These are phyloP conservation scores for Debaryomyces nepalensis DNA, from an alignment of 1,139 yeast species.

Conservation along the genomic window DNA sequence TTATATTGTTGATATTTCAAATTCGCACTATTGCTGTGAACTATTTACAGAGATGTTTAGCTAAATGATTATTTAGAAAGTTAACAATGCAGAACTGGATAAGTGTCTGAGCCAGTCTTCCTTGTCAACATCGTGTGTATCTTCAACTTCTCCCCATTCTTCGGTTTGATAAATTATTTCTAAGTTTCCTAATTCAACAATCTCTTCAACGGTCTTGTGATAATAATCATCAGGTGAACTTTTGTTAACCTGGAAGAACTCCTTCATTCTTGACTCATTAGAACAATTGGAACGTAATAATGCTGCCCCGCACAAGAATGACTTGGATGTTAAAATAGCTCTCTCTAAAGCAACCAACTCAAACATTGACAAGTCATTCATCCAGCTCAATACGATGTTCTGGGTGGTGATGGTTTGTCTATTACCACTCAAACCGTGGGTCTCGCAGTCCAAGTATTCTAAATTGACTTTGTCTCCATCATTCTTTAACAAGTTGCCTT, in stretches of 20 bases:
- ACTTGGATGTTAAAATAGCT: conserved; percentile 82
- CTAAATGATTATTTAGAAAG: conserved; percentile 5
- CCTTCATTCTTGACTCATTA: conserved; percentile 25
- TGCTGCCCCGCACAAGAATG: conserved; percentile 76
- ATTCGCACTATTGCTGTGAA: conserved; percentile 11
- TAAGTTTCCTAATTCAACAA: conserved; percentile 76
- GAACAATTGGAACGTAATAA: conserved; percentile 44
- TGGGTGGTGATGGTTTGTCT: conserved; percentile 65
- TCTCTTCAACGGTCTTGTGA: conserved; percentile 61
- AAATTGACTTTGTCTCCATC: conserved; percentile 40
- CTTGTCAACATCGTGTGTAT: conserved; percentile 94
- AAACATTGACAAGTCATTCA: conserved; percentile 66
- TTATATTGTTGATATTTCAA: conserved; percentile 10
- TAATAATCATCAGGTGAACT: conserved; percentile 29
- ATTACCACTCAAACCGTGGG: conserved; percentile 81
- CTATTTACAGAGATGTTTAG: conserved; percentile 8
- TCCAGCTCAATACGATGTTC: conserved; percentile 66
- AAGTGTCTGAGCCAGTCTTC: conserved; percentile 84
- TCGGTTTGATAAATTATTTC: conserved; percentile 85
- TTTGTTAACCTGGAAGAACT: conserved; percentile 44
- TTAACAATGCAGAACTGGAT: conserved; percentile 75
- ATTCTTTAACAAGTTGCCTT: conserved; percentile 33
- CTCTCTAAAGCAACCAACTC: conserved; percentile 88
- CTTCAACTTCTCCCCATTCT: conserved; percentile 98
- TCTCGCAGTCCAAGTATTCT: conserved; percentile 74